Evolutionary conservation across 768 basidiomycete species (phyloP).

Genomic region (Pleurotus pulmonarius): DNA sequence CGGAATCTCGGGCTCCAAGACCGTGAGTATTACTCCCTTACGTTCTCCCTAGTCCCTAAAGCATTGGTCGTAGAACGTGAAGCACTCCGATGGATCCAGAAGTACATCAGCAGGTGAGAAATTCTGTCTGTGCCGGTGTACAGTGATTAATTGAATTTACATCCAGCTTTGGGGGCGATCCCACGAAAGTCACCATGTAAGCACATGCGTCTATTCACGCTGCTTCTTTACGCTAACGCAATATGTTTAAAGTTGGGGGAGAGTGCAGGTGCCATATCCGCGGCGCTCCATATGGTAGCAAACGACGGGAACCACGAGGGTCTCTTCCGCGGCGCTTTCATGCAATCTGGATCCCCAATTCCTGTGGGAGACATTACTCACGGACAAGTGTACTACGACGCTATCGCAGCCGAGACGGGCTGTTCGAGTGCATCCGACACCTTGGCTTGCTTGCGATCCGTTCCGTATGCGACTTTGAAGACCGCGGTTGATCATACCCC

Average conservation of each 20-base stretch:
- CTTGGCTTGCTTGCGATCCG: slow-evolving; percentile 34
- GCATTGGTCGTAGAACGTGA: slow-evolving; percentile 37
- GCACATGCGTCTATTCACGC: slow-evolving; percentile 11
- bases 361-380: slow-evolving; percentile 38
- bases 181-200: slow-evolving; percentile 54
- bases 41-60: too few species aligned
- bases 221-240: slow-evolving; percentile 1
- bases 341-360: slow-evolving; percentile 46
- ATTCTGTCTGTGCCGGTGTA: background rate
- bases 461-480: slow-evolving; percentile 31
- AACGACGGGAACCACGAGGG: slow-evolving; percentile 41
- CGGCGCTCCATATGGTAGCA: slow-evolving; percentile 44
- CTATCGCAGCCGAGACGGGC: slow-evolving; percentile 29
- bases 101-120: slow-evolving; percentile 48
- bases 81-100: slow-evolving; percentile 63
- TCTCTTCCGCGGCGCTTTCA: slow-evolving; percentile 46
- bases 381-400: slow-evolving; percentile 44
- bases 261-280: slow-evolving; percentile 51
- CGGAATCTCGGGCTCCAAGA: slow-evolving; percentile 64
- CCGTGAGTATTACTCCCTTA: slow-evolving; percentile 32
- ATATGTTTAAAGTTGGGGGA: slow-evolving; percentile 30
- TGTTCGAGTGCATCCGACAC: slow-evolving; percentile 32
- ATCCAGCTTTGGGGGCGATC: slow-evolving; percentile 55
- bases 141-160: background rate
- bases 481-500: slow-evolving; percentile 37